These are phyloP conservation scores for Trebouxiophyceae sp. DNA, from an alignment of 163 green algal genomes.

Conservation along the genomic window DNA sequence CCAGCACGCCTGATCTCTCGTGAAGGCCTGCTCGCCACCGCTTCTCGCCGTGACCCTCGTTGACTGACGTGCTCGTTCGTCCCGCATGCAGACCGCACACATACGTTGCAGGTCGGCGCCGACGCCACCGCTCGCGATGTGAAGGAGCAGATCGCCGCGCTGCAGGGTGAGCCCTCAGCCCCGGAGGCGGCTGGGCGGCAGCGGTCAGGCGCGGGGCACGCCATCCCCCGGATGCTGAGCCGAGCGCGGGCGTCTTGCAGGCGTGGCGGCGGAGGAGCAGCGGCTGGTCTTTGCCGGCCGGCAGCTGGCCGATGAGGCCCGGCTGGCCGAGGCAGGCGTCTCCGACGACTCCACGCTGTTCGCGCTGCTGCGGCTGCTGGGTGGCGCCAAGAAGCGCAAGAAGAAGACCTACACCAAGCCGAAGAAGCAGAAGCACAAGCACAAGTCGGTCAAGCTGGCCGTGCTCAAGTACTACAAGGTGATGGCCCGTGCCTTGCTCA, in stretches of 20 bases:
- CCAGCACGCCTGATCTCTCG: too few relatives aligned
- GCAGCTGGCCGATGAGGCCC: conserved; percentile 57
- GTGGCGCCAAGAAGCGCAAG: conserved; percentile 99
- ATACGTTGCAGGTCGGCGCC: conserved; percentile 66
- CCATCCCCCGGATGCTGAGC: too few relatives aligned
- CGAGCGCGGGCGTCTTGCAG: too few relatives aligned
- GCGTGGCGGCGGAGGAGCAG: conserved; percentile 55
- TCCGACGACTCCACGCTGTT: conserved; percentile 76
- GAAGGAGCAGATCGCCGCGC: conserved; percentile 63
- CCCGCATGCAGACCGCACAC: conserved; percentile 80
- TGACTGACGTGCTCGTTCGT: too few relatives aligned
- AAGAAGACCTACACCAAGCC: conserved; percentile 99
- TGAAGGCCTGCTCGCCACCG: too few relatives aligned
- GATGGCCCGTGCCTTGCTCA: neutral
- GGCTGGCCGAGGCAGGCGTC: conserved; percentile 64
- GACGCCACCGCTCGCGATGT: conserved; percentile 74
- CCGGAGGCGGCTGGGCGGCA: too few relatives aligned
- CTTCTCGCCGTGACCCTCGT: too few relatives aligned
- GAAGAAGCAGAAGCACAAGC: conserved; percentile 99
- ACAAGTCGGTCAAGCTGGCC: conserved; percentile 98
- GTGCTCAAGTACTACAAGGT: conserved; percentile 99
- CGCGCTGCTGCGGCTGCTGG: conserved; percentile 78
- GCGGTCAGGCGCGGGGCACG: too few relatives aligned
- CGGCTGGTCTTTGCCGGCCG: conserved; percentile 74
- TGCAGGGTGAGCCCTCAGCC: conserved; percentile 46